Evolutionary conservation across 345 rosid genomes (phyloP).

Genomic region (Camelina hispida): DNA sequence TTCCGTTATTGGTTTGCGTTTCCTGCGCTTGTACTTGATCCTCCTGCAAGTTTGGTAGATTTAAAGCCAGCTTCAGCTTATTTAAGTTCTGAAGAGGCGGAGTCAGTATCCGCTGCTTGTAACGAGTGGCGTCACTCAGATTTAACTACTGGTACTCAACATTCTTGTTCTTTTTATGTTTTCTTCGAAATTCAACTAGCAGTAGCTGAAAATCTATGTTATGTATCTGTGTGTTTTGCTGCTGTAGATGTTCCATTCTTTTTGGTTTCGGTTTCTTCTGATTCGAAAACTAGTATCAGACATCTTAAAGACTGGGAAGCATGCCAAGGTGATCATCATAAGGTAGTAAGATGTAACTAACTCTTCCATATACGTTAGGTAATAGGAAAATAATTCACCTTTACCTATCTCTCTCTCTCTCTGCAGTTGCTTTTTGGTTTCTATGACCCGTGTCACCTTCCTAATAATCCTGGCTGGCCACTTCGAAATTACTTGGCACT

Average conservation of each 20-base stretch:
- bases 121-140: slow-evolving; percentile 81
- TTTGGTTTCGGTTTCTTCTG: slow-evolving; percentile 61
- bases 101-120: slow-evolving; percentile 77
- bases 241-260: slow-evolving; percentile 86
- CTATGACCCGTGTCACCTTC: slow-evolving; percentile 94
- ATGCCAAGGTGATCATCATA: slow-evolving; percentile 65
- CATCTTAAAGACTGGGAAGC: slow-evolving; percentile 77
- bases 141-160: slow-evolving; percentile 60
- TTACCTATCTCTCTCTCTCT: slow-evolving; percentile 27
- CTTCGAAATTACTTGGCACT: slow-evolving; percentile 87
- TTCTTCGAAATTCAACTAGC: not conserved
- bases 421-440: slow-evolving; percentile 81
- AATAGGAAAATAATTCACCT: not conserved
- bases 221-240: slow-evolving; percentile 25
- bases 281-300: slow-evolving; percentile 61
- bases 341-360: slow-evolving; percentile 54
- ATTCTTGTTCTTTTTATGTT: not conserved
- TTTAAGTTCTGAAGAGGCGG: slow-evolving; percentile 76
- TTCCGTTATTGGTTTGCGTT: slow-evolving; percentile 93
- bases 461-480: slow-evolving; percentile 95
- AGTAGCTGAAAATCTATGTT: not conserved
- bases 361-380: not conserved
- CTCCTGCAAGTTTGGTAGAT: slow-evolving; percentile 71
- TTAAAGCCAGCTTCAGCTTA: slow-evolving; percentile 78
- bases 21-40: slow-evolving; percentile 85